Percentiles rank a stretch among this genome's conserved stretches.
Evolutionary conservation across 768 basidiomycete genomes (phyloP).

Genomic region (Pleurotus eryngii): DNA sequence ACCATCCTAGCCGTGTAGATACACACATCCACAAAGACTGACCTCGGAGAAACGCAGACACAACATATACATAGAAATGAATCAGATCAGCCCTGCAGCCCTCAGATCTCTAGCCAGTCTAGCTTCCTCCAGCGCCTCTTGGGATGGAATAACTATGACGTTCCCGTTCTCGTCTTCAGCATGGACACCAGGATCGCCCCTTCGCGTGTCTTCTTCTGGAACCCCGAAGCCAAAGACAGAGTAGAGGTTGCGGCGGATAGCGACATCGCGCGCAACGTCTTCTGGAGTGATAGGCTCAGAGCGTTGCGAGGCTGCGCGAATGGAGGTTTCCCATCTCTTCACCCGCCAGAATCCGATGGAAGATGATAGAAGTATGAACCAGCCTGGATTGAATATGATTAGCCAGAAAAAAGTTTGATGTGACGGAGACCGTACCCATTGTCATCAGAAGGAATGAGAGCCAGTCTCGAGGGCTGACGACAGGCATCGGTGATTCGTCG

Average conservation of each 20-base stretch:
- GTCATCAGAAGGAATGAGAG: slow-evolving; percentile 91
- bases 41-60: not conserved
- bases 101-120: slow-evolving; percentile 47
- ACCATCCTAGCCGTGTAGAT: too few species aligned
- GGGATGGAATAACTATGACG: slow-evolving; percentile 24
- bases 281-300: slow-evolving; percentile 35
- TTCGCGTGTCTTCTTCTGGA: slow-evolving; percentile 23
- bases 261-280: slow-evolving; percentile 48
- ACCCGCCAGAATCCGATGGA: slow-evolving; percentile 79
- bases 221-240: slow-evolving; percentile 43
- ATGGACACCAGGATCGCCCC: slow-evolving; percentile 2
- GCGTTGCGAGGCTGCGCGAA: slow-evolving; percentile 39
- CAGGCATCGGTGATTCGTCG: slow-evolving; percentile 24
- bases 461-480: slow-evolving; percentile 73
- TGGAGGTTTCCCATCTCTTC: slow-evolving; percentile 78
- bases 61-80: slow-evolving; percentile 1
- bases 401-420: not conserved
- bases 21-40: too few species aligned
- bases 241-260: slow-evolving; percentile 49
- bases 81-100: slow-evolving; percentile 53
- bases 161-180: slow-evolving; percentile 22
- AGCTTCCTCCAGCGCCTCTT: slow-evolving; percentile 35
- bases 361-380: slow-evolving; percentile 89
- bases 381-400: slow-evolving; percentile 45
- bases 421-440: slow-evolving; percentile 45